A percentile compares a stretch with the other conserved stretches of the same genome.
These are phyloP conservation scores for Cryphonectria parasitica DNA, from an alignment of 2,329 filamentous ascomycete genomes.

Conservation along the genomic window DNA sequence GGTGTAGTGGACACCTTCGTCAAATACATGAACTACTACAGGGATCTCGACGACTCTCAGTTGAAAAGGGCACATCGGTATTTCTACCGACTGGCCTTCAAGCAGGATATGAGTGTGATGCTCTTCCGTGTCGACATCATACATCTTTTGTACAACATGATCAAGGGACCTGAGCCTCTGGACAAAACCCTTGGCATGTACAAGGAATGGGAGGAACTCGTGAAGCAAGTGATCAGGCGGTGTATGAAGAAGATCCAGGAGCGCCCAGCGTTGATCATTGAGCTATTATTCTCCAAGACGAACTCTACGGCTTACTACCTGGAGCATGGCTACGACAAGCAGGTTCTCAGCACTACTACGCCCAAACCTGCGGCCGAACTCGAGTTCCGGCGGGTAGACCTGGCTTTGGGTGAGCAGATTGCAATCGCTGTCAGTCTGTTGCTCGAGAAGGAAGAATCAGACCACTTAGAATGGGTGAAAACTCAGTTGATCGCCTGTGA, in stretches of 20 bases:
- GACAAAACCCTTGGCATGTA: constrained; percentile 68
- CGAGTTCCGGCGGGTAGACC: constrained; percentile 67
- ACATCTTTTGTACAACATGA: constrained; percentile 84
- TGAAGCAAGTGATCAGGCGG: constrained; percentile 80
- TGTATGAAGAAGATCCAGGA: constrained; percentile 85
- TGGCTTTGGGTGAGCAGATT: constrained; percentile 56
- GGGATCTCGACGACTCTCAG: constrained; percentile 77
- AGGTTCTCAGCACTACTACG: constrained; percentile 63
- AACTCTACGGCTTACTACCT: constrained; percentile 82
- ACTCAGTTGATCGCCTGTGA: constrained; percentile 69
- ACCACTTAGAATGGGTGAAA: constrained; percentile 83
- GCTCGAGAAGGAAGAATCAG: constrained; percentile 76
- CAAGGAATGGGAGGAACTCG: constrained; percentile 89
- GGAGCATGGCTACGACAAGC: constrained; percentile 87
- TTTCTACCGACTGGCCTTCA: constrained; percentile 93
- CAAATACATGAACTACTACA: constrained; percentile 76
- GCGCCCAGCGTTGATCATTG: constrained; percentile 81
- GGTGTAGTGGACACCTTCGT: constrained; percentile 88
- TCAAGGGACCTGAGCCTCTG: constrained; percentile 82
- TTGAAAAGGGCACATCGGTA: constrained; percentile 92
- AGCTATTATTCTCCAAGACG: constrained; percentile 94
- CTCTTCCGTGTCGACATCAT: constrained; percentile 92
- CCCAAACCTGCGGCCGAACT: constrained; percentile 77
- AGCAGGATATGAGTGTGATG: constrained; percentile 87
- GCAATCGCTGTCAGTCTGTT: constrained; percentile 79